Conservation (phyloP, 108 stramenopile genomes). For the Cyclotella choctawhatcheeana region DNA sequence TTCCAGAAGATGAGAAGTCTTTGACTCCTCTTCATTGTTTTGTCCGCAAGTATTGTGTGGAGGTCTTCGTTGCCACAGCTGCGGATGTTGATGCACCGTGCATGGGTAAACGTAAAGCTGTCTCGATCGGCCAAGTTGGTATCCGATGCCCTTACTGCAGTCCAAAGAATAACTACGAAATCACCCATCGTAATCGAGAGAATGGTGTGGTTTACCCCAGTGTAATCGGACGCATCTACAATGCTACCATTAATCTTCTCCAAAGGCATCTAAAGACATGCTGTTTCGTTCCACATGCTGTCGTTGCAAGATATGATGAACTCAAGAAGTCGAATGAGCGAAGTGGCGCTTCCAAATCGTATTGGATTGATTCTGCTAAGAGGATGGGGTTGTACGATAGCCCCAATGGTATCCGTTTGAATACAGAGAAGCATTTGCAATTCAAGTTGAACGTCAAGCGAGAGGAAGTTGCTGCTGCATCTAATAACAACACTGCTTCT, state of each 20-base stretch:
- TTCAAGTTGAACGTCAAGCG: constrained; percentile 1
- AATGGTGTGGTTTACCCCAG: constrained; percentile 49
- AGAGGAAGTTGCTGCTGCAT: neutral
- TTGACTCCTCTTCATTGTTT: constrained; percentile 88
- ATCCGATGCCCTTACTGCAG: constrained; percentile 87
- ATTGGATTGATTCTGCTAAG: constrained; percentile 77
- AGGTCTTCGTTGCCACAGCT: constrained; percentile 75
- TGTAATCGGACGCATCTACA: constrained; percentile 75
- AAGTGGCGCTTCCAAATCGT: constrained; percentile 84
- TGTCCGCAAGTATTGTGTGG: constrained; percentile 75
- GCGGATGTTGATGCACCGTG: constrained; percentile 77
- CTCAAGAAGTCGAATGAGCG: constrained; percentile 81
- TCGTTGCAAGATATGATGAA: constrained; percentile 72
- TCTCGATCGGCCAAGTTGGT: constrained; percentile 82
- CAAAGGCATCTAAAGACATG: constrained; percentile 83
- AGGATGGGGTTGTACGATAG: constrained; percentile 82
- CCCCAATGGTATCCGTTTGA: constrained; percentile 72
- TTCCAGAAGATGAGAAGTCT: constrained; percentile 73
- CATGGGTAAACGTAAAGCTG: constrained; percentile 81
- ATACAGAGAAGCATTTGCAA: constrained; percentile 32
- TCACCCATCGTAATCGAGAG: constrained; percentile 27
- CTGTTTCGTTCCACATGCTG: constrained; percentile 59
- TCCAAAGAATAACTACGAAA: constrained; percentile 31
- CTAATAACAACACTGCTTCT: neutral
- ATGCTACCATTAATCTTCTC: constrained; percentile 81